Percentiles rank a stretch among this genome's conserved stretches.
Conservation (phyloP, 1,284 basidiomycete genomes). For the Neonothopanus nambi region DNA sequence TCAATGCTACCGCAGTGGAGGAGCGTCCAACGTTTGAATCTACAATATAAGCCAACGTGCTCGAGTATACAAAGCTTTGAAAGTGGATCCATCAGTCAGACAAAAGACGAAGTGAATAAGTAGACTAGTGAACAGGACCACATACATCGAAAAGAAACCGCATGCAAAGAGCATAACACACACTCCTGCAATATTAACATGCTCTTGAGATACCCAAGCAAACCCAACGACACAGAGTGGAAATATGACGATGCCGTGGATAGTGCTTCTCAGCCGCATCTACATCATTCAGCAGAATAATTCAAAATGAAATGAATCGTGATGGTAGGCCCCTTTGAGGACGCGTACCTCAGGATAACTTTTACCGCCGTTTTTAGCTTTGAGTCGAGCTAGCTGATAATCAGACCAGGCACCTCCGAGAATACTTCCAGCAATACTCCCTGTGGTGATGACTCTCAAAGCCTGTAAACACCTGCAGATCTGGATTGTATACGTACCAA, state of each 20-base stretch:
- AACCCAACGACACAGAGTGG: slow-evolving; percentile 67
- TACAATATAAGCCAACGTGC: slow-evolving; percentile 73
- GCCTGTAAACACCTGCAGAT: slow-evolving; percentile 2
- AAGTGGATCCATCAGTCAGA: slow-evolving; percentile 18
- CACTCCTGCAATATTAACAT: slow-evolving; percentile 61
- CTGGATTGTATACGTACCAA: slow-evolving; percentile 43
- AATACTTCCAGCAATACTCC: slow-evolving; percentile 69
- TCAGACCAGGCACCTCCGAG: slow-evolving; percentile 82
- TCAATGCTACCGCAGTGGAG: slow-evolving; percentile 67
- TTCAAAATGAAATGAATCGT: not conserved
- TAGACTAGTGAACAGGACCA: not conserved
- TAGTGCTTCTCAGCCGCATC: slow-evolving; percentile 74
- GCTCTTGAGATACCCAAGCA: slow-evolving; percentile 74
- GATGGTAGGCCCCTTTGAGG: not conserved
- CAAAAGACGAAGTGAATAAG: too few relatives aligned
- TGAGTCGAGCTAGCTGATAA: slow-evolving; percentile 54
- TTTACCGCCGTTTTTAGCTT: slow-evolving; percentile 59
- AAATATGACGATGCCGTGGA: slow-evolving; percentile 52
- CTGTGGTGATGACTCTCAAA: slow-evolving; percentile 27
- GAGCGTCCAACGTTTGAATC: slow-evolving; percentile 78
- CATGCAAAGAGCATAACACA: slow-evolving; percentile 63
- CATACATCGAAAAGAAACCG: slow-evolving; percentile 74
- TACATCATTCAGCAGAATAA: slow-evolving; percentile 33
- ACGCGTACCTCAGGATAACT: slow-evolving; percentile 63
- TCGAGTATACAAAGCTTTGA: slow-evolving; percentile 66